Evolutionary conservation across 768 basidiomycete genomes (phyloP).

Genomic region (Russula lepida): DNA sequence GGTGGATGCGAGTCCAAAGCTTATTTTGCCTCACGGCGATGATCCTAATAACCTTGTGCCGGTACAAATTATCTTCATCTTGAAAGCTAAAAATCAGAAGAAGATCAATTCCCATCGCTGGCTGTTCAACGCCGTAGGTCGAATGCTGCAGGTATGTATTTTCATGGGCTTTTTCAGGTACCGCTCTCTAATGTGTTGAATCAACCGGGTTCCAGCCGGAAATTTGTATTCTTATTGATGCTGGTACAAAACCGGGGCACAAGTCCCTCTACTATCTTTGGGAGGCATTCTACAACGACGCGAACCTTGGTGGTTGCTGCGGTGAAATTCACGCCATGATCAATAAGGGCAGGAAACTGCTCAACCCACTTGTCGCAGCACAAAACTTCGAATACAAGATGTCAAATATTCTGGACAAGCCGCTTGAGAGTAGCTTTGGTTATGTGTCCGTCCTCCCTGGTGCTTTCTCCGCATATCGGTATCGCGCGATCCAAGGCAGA

Average conservation of each 20-base stretch:
- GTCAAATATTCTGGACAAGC: constrained; percentile 96
- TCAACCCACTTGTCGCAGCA: constrained; percentile 89
- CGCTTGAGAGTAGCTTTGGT: constrained; percentile 90
- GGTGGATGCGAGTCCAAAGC: constrained; percentile 81
- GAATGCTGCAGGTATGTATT: constrained; percentile 54
- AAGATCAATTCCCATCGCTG: constrained; percentile 95
- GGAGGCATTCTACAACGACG: constrained; percentile 82
- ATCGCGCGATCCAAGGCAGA: constrained; percentile 80
- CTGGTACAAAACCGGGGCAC: constrained; percentile 93
- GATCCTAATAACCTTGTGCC: constrained; percentile 91
- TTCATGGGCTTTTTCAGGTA: constrained; percentile 11
- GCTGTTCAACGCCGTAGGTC: constrained; percentile 92
- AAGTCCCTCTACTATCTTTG: constrained; percentile 94
- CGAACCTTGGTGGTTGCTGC: constrained; percentile 77
- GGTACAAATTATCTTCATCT: constrained; percentile 82
- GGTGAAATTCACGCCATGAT: constrained; percentile 98
- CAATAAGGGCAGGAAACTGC: constrained; percentile 79
- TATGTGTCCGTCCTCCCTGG: constrained; percentile 94
- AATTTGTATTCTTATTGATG: constrained; percentile 86
- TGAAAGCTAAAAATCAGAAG: constrained; percentile 93
- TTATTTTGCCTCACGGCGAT: constrained; percentile 82
- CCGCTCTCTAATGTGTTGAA: neutral
- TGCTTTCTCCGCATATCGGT: constrained; percentile 96
- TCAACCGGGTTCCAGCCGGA: constrained; percentile 52
- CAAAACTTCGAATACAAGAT: constrained; percentile 99